Base-by-base conservation (phyloP, 169 alveolate species). In the Babesia bovis region DNA sequence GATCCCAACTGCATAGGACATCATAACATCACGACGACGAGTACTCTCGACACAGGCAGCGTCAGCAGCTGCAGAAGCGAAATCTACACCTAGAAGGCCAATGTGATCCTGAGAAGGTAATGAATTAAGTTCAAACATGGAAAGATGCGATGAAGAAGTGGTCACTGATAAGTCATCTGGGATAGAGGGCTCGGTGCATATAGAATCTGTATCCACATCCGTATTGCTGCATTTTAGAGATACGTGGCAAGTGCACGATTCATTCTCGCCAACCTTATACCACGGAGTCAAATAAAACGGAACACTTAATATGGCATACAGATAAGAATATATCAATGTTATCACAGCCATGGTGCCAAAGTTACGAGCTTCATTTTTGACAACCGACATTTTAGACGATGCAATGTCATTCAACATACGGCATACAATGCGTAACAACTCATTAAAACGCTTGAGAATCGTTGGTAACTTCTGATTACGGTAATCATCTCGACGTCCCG, bases 41-140 rank as follows among this genome's bases (percentile, higher is more conserved):
- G 88, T 71, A 51, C 70, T 70, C 61, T 81, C 88, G 12, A 81
- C 66, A 58, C 88, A 81, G 45, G 88, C 76, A 12, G 88, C 72
- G 35, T 81, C 88, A 3, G 88, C 88, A 0, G 88, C 88, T 5
- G 85, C 58, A n/a, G 69, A 66, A 6, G 88, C 77, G 41, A 81
- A 81, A 56, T 78, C 82, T 59, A 33, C 66, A 40, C 74, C 70
- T 4, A 78, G 6, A 32, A 63, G 26, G 23, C 73, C 73, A 1
- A 63, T 26, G 35, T 23, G 12, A 4, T 28, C 38, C 23, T 63
- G 50, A 1, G 73, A 36, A 32, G 73, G 73, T 15, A 63, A 9
- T n/a, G 7, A 58, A 12, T 33, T 36, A 0, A 32, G 4, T 3
- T 6, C 73, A 4, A 13, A 41, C 15, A 6, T 4, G n/a, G 4